Conservation (phyloP, 441 rosid species). For the Euphorbia schlechtendalii region DNA sequence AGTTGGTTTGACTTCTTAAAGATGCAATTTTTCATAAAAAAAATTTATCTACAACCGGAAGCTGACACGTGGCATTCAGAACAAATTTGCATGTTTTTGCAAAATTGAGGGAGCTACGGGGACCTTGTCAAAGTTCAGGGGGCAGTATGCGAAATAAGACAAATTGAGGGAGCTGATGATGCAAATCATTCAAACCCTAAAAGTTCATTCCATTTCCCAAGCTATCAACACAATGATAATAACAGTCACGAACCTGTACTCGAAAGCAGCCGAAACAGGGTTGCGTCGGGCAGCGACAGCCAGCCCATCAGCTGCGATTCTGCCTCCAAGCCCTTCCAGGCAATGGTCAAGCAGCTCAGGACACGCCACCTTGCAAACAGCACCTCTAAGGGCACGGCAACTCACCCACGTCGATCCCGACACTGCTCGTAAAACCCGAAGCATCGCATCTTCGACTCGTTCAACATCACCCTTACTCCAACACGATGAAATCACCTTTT, state of each 20-base stretch:
- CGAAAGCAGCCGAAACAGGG: conserved; percentile 42
- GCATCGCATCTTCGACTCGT: conserved; percentile 52
- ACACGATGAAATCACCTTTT: conserved; percentile 18
- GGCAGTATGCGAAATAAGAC: too few relatives aligned
- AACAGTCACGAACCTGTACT: conserved; percentile 42
- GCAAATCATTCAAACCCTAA: too few relatives aligned
- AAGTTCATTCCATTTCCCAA: background rate
- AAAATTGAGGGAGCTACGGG: too few relatives aligned
- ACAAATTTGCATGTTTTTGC: too few relatives aligned
- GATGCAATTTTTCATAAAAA: too few relatives aligned
- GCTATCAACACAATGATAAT: background rate
- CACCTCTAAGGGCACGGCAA: conserved; percentile 55
- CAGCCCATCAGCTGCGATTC: conserved; percentile 37
- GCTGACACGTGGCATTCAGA: too few relatives aligned
- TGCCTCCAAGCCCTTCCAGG: conserved; percentile 51
- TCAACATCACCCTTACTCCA: conserved; percentile 40
- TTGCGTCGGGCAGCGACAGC: conserved; percentile 34
- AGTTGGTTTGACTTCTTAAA: too few relatives aligned
- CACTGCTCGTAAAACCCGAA: conserved; percentile 58
- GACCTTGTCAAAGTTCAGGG: too few relatives aligned
- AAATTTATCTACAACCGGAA: too few relatives aligned
- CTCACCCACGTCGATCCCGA: conserved; percentile 60
- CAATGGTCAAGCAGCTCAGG: conserved; percentile 52
- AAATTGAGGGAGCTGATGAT: too few relatives aligned
- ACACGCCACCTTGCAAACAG: conserved; percentile 47